Base-by-base conservation (phyloP, 805 yeast species). In the Yamadazyma ubonensis region DNA sequence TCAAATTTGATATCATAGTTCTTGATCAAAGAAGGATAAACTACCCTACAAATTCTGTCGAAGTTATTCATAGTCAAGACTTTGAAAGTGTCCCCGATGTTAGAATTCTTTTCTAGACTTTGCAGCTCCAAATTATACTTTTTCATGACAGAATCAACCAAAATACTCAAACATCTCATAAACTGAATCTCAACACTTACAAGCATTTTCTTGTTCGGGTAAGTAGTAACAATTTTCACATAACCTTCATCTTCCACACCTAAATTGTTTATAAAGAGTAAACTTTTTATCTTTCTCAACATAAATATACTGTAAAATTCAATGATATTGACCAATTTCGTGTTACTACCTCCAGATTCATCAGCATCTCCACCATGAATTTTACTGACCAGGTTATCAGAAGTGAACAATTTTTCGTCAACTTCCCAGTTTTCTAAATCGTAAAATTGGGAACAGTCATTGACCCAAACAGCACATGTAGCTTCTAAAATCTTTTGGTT, bases 161-260 rank as follows among this genome's bases (percentile, higher is more conserved):
- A 49, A 8, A 67, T 63, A 33, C 64, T 67, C 50, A 69, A 55
- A 48, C 70, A 61, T 48, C 75, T 51, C 68, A 69, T 65, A 43
- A 69, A 69, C 44, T 69, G 75, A 33, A 69, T 67, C 51, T 69
- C 75, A 41, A 69, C 54, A 41, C 70, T 63, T 1, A 69, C 68
- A 36, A 69, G 50, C 27, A 58, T 55, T 33, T 71, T 49, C 39
- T 67, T 67, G 43, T 67, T 65, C 6, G 75, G 73, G 38, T 64
- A 60, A 2, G 66, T 46, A 2, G 64, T 42, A 2, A 63, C 60
- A 11, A 69, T 63, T 22, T 69, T 53, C 8, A 63, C 56, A 22
- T 41, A 43, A 10, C 27, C 39, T 10, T 54, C 55, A 7, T 45
- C 36, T 4, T 44, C 49, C 10, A 47, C 29, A 3, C 43, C 47